phyloP scores from a whole-genome alignment of 768 basidiomycete species.

The Mycena haematopus region DNA sequence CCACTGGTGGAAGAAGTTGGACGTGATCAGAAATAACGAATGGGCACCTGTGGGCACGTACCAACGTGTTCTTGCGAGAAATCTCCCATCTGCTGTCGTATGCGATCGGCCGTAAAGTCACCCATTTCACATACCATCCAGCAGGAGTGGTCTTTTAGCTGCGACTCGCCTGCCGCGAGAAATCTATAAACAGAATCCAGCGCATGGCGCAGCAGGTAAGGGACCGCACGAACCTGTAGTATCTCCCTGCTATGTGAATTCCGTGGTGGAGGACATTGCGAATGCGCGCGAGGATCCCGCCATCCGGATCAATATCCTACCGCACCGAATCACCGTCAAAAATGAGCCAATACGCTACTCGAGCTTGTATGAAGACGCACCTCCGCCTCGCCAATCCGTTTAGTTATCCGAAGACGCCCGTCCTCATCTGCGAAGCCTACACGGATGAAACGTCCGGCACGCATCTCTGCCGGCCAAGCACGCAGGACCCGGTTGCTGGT shows the following conservation, averaged over 20 bases:
- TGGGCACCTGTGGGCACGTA: not conserved
- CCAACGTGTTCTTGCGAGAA: slow-evolving; percentile 23
- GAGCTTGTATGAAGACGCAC: not conserved
- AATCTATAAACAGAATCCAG: slow-evolving; percentile 4
- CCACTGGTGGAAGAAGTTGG: slow-evolving; percentile 3
- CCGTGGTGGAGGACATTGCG: slow-evolving; percentile 21
- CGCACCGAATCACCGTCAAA: not conserved
- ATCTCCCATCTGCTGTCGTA: slow-evolving; percentile 29
- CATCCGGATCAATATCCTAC: slow-evolving; percentile 16
- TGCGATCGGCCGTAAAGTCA: slow-evolving; percentile 28
- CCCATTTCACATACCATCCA: slow-evolving; percentile 31
- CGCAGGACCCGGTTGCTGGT: slow-evolving; percentile 29
- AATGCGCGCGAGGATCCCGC: slow-evolving; percentile 27
- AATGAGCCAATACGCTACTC: no score
- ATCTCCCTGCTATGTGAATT: slow-evolving; percentile 22
- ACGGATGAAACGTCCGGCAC: slow-evolving; percentile 24
- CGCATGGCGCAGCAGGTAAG: no score
- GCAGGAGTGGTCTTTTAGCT: slow-evolving; percentile 31
- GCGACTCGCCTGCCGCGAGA: slow-evolving; percentile 29
- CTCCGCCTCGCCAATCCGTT: slow-evolving; percentile 5
- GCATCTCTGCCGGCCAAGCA: slow-evolving; percentile 25
- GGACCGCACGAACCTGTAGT: slow-evolving; percentile 21
- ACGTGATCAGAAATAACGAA: not conserved
- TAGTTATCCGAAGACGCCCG: slow-evolving; percentile 12
- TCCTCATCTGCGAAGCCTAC: slow-evolving; percentile 30